Evolutionary conservation across 345 rosid species (phyloP).

Genomic region (Anastatica hierochuntica): DNA sequence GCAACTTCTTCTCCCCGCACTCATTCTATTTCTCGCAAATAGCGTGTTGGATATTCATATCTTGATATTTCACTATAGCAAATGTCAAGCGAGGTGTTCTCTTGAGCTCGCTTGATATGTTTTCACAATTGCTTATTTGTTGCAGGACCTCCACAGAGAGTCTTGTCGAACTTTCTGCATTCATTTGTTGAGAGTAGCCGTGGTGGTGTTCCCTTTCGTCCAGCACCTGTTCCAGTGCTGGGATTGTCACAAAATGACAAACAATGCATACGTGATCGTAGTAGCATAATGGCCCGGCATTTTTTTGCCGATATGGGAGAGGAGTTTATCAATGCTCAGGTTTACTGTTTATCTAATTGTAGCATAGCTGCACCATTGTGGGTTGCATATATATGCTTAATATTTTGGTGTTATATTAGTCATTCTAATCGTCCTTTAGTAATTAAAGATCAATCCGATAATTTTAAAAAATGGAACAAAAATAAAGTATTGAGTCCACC

Average conservation of each 20-base stretch:
- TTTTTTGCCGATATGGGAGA: conserved; percentile 85
- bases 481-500: background rate
- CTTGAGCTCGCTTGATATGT: conserved; percentile 15
- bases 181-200: conserved; percentile 91
- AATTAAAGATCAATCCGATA: background rate
- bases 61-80: background rate
- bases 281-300: conserved; percentile 96
- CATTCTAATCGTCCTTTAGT: background rate
- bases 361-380: background rate
- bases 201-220: conserved; percentile 75
- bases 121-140: background rate
- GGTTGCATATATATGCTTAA: background rate
- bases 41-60: background rate
- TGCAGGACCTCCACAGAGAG: conserved; percentile 93
- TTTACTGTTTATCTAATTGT: conserved; percentile 15
- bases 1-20: background rate
- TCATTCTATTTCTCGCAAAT: background rate
- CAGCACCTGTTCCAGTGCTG: conserved; percentile 64
- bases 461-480: background rate
- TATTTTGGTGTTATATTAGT: background rate
- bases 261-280: conserved; percentile 97
- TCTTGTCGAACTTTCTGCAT: conserved; percentile 74
- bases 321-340: conserved; percentile 90
- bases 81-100: background rate
- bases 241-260: conserved; percentile 92